Base-by-base conservation (phyloP, 108 stramenopile genomes). In the Craspedostauros australis region DNA sequence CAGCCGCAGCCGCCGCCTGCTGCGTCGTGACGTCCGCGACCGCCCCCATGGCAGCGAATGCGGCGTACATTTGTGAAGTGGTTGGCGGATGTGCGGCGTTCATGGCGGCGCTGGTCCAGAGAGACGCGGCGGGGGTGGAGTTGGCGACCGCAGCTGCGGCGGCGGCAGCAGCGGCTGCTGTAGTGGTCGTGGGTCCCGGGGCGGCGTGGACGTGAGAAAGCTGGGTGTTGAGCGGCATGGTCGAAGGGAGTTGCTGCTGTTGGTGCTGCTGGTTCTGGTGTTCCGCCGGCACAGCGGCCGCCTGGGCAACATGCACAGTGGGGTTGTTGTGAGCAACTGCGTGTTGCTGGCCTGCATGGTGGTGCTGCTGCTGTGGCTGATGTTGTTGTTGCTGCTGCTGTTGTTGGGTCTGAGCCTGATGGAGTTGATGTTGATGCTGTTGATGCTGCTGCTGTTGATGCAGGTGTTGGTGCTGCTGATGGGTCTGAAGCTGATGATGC, bases 61-160 rank as follows among this genome's bases (percentile, higher is more conserved):
- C 50, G 11, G 60, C 50, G 2, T 66, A 57, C 64, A 66, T 66
- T 49, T 66, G 56, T 15, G 53, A 45, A 1, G 46, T 19, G 5
- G 53, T 45, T 11, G 53, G 44, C 31, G 48, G 27, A 23, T 50
- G 60, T 42, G 31, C 40, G 0, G 33, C 30, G 40, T 42, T 43
- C 6, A 60, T 34, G 25, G 19, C 24, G 2, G 18, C 26, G 33
- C 30, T 44, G 3, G 42, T n/a, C n/a, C n/a, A n/a, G n/a, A n/a
- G n/a, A n/a, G n/a, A n/a, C n/a, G n/a, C n/a, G n/a, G n/a, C n/a
- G n/a, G n/a, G n/a, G n/a, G n/a, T n/a, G n/a, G n/a, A n/a, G n/a
- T n/a, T n/a, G n/a, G n/a, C n/a, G n/a, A n/a, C n/a, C n/a, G n/a
- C n/a, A n/a, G n/a, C n/a, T n/a, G n/a, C n/a, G n/a, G n/a, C n/a